phyloP scores from a whole-genome alignment of 495 filamentous ascomycete species.

The Beverwykella pulmonaria region DNA sequence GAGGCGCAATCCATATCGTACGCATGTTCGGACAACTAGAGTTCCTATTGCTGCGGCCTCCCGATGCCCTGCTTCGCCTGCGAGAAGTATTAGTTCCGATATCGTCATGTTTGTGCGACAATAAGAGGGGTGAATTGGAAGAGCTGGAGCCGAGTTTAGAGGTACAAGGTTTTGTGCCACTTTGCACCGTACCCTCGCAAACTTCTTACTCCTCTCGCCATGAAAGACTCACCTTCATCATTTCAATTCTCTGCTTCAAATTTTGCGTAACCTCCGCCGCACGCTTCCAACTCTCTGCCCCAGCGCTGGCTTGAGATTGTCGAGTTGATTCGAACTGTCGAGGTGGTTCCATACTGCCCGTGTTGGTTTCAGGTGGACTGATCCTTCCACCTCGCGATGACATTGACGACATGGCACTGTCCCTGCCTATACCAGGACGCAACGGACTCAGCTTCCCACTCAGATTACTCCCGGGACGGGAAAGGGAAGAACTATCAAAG shows the following conservation, averaged over 20 bases:
- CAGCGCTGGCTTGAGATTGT: conserved; percentile 39
- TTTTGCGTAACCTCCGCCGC: conserved; percentile 99
- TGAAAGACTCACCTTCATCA: conserved; percentile 66
- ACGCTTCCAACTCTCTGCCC: conserved; percentile 93
- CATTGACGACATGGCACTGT: conserved; percentile 42
- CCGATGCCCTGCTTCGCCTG: conserved; percentile 39
- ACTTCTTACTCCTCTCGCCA: neutral
- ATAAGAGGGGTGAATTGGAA: neutral
- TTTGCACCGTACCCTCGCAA: neutral
- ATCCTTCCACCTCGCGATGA: conserved; percentile 38
- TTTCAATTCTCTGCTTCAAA: conserved; percentile 93
- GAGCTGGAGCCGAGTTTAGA: neutral
- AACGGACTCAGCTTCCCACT: conserved; percentile 58
- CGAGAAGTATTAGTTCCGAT: conserved; percentile 3
- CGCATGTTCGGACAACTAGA: neutral
- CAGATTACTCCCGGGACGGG: conserved; percentile 30
- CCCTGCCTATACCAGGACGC: conserved; percentile 39
- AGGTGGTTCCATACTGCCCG: conserved; percentile 31
- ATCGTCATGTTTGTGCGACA: neutral
- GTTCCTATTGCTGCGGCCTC: conserved; percentile 28
- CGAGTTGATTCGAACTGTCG: conserved; percentile 7
- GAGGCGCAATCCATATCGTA: neutral
- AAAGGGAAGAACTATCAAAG: conserved; percentile 60
- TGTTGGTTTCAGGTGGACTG: conserved; percentile 39
- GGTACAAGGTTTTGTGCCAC: neutral